A percentile compares a stretch with the other conserved stretches of the same genome.
Conservation (phyloP, 345 rosid genomes). For the Camelina sativa region DNA sequence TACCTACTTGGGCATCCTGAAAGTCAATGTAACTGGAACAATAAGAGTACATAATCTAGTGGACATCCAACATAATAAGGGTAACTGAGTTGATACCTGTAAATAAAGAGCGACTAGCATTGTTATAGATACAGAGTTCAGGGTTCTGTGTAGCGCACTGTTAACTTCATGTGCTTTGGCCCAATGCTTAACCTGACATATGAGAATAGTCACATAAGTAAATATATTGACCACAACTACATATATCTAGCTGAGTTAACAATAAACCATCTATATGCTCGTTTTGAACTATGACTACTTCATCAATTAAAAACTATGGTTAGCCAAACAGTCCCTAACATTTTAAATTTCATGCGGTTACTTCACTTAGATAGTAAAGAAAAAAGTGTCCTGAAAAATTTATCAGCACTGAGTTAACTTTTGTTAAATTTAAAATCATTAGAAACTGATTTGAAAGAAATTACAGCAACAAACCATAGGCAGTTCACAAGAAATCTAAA, state of each 20-base stretch:
- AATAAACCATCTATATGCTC: not conserved
- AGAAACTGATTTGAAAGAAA: no score
- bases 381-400: not conserved
- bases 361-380: conserved; percentile 10
- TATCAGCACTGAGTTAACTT: not conserved
- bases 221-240: conserved; percentile 4
- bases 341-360: not conserved
- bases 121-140: conserved; percentile 58
- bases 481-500: not conserved
- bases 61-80: conserved; percentile 4
- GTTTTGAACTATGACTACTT: not conserved
- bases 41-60: not conserved
- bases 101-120: conserved; percentile 59
- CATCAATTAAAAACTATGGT: not conserved
- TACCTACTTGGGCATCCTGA: not conserved
- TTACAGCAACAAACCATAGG: not conserved
- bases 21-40: not conserved
- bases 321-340: not conserved
- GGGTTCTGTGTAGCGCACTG: conserved; percentile 51
- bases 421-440: no score
- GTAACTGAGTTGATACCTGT: conserved; percentile 48
- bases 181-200: conserved; percentile 59
- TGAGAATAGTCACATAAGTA: conserved; percentile 6
- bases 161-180: conserved; percentile 60
- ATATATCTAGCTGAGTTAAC: not conserved